Base-by-base conservation (phyloP, 129 eudicot species). In the Ambrosia trifida region DNA sequence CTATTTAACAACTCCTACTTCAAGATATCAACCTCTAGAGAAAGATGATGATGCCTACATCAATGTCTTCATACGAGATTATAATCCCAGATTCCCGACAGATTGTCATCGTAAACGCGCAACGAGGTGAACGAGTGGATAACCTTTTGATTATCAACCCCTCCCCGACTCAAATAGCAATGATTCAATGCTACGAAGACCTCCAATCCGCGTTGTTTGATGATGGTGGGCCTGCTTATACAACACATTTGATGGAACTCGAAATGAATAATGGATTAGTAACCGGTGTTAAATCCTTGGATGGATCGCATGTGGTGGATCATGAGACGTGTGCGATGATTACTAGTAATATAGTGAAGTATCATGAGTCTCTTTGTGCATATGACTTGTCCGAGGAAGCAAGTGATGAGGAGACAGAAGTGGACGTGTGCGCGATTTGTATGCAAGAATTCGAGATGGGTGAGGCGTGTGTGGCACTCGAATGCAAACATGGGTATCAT, bases 401-500 rank as follows among this genome's bases (percentile, higher is more conserved):
- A 9, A 38, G 0, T 38, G 11, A 9, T 38, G 9, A 38, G 43
- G 43, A 36, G 43, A 7, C 5, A 9, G 54, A 24, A 2, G 28
- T 3, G 6, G 67, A 35, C 47, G 33, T 66, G 5, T 66, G 71
- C 45, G 71, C 46, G 41, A 66, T 66, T 66, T 66, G 71, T 45
- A 40, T 20, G 12, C 9, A 44, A 44, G 71, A 44, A 8, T 66
- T 20, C 31, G 10, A 45, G 46, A 11, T 3, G 1, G 75, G n/a
- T 13, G 75, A 70, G 51, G 24, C 14, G 16, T 38, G 3, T 11
- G 3, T 38, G 6, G 4, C 17, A 13, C 4, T 14, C 56, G 43
- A 38, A 12, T 70, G 75, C 66, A 11, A 5, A 19, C 75, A 70
- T 41, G 11, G 40, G n/a, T 70, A 38, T 20, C 75, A 70, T 56